Base-by-base conservation (phyloP, 2,329 filamentous ascomycete species). In the Chrysosphaeria jannelii region DNA sequence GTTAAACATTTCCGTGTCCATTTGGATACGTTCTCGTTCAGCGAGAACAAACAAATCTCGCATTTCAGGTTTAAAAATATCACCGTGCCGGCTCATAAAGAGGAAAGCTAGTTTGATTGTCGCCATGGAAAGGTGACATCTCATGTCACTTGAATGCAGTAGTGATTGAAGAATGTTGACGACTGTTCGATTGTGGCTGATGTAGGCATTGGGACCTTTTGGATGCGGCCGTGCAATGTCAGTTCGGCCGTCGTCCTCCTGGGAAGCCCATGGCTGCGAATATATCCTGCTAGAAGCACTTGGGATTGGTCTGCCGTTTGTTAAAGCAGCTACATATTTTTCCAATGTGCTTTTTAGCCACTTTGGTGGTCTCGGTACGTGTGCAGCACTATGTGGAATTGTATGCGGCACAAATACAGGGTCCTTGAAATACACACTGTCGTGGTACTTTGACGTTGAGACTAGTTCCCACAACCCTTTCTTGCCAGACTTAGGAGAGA, bases 1-100 rank as follows among this genome's bases (percentile, higher is more conserved):
- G 33, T 57, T 56, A 40, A 47, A 56, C 5, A 47, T 39, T 16
- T 47, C 44, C 2, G 46, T 45, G 29, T 54, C 50, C 31, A 51
- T 37, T 22, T 45, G 39, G 14, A 45, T 41, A n/a, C 39, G 31
- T n/a, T n/a, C n/a, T n/a, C n/a, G n/a, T n/a, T n/a, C n/a, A n/a
- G n/a, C n/a, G n/a, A n/a, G n/a, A 3, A 34, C 34, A 23, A 52
- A 39, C 4, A 57, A 38, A 5, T 29, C 27, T 5, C 37, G 34
- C 20, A 34, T 34, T 5, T 40, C 33, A 1, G 34, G 28, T 12
- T 36, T 30, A 22, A 32, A 31, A 2, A 30, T 25, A 22, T 35
- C 33, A 14, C 41, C 41, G 9, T 27, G 28, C 4, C 23, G 22
- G 18, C 32, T 34, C 29, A 53, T 44, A 32, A 45, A 52, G 0